Conservation (phyloP, 208 protist species). For the Wallacemonas sp. region DNA sequence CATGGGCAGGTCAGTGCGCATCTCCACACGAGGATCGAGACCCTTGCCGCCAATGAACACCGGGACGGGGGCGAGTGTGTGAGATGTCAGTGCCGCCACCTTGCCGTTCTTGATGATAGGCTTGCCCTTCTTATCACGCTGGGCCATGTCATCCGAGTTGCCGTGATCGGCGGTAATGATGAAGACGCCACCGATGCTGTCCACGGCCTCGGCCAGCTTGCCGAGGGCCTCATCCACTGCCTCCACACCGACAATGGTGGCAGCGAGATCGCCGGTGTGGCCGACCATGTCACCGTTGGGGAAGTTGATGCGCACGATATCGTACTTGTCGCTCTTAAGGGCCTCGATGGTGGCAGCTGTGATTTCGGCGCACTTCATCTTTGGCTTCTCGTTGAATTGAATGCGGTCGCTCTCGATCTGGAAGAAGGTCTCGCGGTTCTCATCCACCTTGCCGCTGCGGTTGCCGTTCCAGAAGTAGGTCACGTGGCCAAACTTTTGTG, state of each 20-base stretch:
- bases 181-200: conserved; percentile 83
- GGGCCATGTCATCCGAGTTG: conserved; percentile 95
- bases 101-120: conserved; percentile 64
- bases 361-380: conserved; percentile 95
- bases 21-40: conserved; percentile 74
- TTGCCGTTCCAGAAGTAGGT: conserved; percentile 98
- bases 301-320: conserved; percentile 94
- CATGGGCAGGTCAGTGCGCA: conserved; percentile 83
- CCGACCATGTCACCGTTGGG: conserved; percentile 97
- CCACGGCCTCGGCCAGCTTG: conserved; percentile 81
- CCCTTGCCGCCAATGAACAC: conserved; percentile 90
- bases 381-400: conserved; percentile 94
- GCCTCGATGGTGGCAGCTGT: conserved; percentile 89
- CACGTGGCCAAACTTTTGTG: conserved; percentile 97
- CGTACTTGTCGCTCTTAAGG: conserved; percentile 88
- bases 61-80: conserved; percentile 93
- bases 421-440: conserved; percentile 88
- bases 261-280: conserved; percentile 92
- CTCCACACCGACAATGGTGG: conserved; percentile 81
- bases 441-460: conserved; percentile 90
- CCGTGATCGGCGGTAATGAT: conserved; percentile 95
- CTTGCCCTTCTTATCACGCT: conserved; percentile 93
- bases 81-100: conserved; percentile 88
- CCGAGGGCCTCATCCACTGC: conserved; percentile 84
- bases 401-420: conserved; percentile 90